A percentile compares a stretch with the other conserved stretches of the same genome.
These are phyloP conservation scores for Populus trichocarpa DNA, from an alignment of 441 rosid genomes.

Conservation along the genomic window DNA sequence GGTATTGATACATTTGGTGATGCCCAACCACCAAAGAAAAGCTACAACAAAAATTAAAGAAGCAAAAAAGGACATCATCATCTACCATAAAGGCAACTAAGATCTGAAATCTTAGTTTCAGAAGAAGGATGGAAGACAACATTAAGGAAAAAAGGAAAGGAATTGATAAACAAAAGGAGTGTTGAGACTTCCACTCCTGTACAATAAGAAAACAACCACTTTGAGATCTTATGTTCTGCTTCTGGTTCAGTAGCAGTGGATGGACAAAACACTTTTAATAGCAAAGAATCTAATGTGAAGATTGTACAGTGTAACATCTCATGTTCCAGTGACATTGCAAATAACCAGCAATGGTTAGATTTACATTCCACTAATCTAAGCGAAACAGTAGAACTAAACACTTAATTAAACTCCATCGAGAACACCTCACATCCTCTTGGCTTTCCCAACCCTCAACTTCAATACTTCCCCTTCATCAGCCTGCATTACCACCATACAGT, in stretches of 20 bases:
- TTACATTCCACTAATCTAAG: too few relatives aligned
- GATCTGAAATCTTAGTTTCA: not conserved
- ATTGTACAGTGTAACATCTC: too few relatives aligned
- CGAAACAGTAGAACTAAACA: too few relatives aligned
- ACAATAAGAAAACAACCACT: not conserved
- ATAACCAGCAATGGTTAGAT: too few relatives aligned
- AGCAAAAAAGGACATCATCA: conserved; percentile 18
- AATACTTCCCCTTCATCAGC: too few relatives aligned
- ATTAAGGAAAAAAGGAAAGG: not conserved
- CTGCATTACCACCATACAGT: too few relatives aligned
- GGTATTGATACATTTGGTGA: conserved; percentile 55
- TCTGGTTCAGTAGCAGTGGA: not conserved
- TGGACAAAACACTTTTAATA: too few relatives aligned
- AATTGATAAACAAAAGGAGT: not conserved
- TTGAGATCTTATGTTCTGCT: not conserved
- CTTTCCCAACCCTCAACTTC: too few relatives aligned
- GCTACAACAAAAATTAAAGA: conserved; percentile 37
- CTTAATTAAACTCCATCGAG: too few relatives aligned
- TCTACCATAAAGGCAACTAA: not conserved
- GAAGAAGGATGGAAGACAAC: not conserved
- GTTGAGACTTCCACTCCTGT: not conserved
- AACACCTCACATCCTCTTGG: too few relatives aligned
- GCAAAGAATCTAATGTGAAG: too few relatives aligned
- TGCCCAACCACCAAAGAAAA: conserved; percentile 64
- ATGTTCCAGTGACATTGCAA: too few relatives aligned